A percentile compares a stretch with the other conserved stretches of the same genome.
Evolutionary conservation across 768 basidiomycete genomes (phyloP).

Genomic region (Termitomyces sp.): DNA sequence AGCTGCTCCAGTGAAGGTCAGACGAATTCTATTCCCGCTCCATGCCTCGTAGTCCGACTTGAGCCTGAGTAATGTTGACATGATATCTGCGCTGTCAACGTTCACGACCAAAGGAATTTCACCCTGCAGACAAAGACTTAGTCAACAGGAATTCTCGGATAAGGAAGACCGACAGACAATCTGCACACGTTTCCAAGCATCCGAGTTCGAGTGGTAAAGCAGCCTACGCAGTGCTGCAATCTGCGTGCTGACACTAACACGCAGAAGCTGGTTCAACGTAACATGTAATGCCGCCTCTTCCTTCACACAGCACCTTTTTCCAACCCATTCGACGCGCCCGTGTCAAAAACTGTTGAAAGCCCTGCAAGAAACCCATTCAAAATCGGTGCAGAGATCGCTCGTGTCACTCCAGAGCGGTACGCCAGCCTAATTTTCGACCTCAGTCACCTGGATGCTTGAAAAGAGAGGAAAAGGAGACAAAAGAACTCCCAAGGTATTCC

Average conservation of each 20-base stretch:
- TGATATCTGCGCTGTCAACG: slow-evolving; percentile 69
- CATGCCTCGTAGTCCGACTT: slow-evolving; percentile 44
- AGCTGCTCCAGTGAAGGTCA: slow-evolving; percentile 53
- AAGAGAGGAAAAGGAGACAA: slow-evolving; percentile 8
- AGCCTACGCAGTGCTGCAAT: slow-evolving; percentile 48
- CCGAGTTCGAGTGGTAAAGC: slow-evolving; percentile 26
- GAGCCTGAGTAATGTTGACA: slow-evolving; percentile 60
- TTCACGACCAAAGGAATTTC: slow-evolving; percentile 57
- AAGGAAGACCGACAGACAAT: slow-evolving; percentile 24
- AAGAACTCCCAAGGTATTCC: slow-evolving; percentile 41
- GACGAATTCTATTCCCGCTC: slow-evolving; percentile 23
- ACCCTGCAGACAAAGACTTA: slow-evolving; percentile 32
- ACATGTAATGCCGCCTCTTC: slow-evolving; percentile 64
- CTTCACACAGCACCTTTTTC: slow-evolving; percentile 59
- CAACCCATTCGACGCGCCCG: slow-evolving; percentile 53
- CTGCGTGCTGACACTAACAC: slow-evolving; percentile 55
- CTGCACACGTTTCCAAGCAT: slow-evolving; percentile 30
- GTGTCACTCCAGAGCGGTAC: slow-evolving; percentile 70
- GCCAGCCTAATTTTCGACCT: slow-evolving; percentile 44
- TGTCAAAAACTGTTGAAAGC: slow-evolving; percentile 54
- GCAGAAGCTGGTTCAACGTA: slow-evolving; percentile 27
- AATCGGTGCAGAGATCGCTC: slow-evolving; percentile 55
- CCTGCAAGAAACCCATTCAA: slow-evolving; percentile 55
- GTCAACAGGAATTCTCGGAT: slow-evolving; percentile 5
- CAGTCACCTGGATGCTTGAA: neutral